These are phyloP conservation scores for Chrysoporthe deuterocubensis DNA, from an alignment of 2,329 filamentous ascomycete genomes.

Conservation along the genomic window DNA sequence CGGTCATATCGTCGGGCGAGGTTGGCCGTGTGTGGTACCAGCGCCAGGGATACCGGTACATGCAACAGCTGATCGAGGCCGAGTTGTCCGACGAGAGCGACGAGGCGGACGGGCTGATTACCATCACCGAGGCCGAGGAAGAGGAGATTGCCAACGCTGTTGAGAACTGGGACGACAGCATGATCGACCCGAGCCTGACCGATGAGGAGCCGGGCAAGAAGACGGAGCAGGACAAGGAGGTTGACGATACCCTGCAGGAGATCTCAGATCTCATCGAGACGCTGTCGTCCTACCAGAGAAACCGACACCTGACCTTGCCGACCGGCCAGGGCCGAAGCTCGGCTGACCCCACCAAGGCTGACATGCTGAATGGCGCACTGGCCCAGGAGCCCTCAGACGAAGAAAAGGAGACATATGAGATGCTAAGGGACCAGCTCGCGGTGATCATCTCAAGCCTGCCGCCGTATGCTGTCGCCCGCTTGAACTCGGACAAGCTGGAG, in stretches of 20 bases:
- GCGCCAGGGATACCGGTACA: constrained; percentile 66
- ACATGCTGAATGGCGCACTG: constrained; percentile 69
- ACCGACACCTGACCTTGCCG: constrained; percentile 72
- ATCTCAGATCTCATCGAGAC: constrained; percentile 79
- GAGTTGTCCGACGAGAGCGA: constrained; percentile 45
- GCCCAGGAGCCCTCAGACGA: constrained; percentile 67
- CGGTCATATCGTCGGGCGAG: constrained; percentile 69
- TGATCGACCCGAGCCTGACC: constrained; percentile 60
- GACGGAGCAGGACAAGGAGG: constrained; percentile 60
- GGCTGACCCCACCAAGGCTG: constrained; percentile 66
- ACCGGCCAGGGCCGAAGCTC: constrained; percentile 65
- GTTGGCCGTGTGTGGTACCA: constrained; percentile 80
- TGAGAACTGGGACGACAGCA: constrained; percentile 61
- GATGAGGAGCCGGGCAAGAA: constrained; percentile 57
- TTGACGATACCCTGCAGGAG: constrained; percentile 71
- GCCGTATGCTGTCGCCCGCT: constrained; percentile 82
- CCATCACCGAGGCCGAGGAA: constrained; percentile 52
- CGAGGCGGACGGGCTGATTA: constrained; percentile 39
- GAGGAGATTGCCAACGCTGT: constrained; percentile 57
- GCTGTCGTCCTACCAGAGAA: constrained; percentile 77
- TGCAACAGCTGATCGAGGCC: constrained; percentile 65
- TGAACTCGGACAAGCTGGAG: constrained; percentile 84
- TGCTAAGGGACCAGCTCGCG: constrained; percentile 74
- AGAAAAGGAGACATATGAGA: constrained; percentile 67
- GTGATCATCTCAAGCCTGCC: constrained; percentile 77